A percentile compares a stretch with the other conserved stretches of the same genome.
Evolutionary conservation across 345 rosid species (phyloP).

Genomic region (Acer saccharum): DNA sequence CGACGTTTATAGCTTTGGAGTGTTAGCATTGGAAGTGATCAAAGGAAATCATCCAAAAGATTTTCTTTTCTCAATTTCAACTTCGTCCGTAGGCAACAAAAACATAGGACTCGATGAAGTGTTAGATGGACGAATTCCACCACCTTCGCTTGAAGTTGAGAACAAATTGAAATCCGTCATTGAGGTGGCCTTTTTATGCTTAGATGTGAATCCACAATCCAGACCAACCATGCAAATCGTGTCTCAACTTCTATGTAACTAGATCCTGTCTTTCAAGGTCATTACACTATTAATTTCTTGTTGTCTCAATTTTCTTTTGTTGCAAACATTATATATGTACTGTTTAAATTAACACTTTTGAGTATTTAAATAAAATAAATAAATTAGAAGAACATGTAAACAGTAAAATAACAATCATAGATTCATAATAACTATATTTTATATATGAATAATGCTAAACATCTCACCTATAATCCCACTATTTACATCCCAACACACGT

Average conservation of each 20-base stretch:
- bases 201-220: conserved; percentile 29
- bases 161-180: conserved; percentile 9
- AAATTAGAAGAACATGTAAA: no score
- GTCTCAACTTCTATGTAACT: not conserved
- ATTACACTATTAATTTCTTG: no score
- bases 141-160: not conserved
- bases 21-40: conserved; percentile 19
- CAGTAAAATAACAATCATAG: no score
- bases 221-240: conserved; percentile 37
- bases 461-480: no score
- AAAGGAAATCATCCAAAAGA: conserved; percentile 24
- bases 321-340: no score
- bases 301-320: no score
- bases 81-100: not conserved
- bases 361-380: no score
- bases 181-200: conserved; percentile 28
- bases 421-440: no score
- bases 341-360: no score
- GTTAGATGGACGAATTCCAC: conserved; percentile 16
- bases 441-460: no score
- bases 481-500: no score
- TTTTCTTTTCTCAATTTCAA: not conserved
- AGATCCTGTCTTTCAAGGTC: no score
- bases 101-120: not conserved
- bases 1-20: conserved; percentile 29